These are phyloP conservation scores for Scheffersomyces spartinae DNA, from an alignment of 805 yeast species.

Conservation along the genomic window DNA sequence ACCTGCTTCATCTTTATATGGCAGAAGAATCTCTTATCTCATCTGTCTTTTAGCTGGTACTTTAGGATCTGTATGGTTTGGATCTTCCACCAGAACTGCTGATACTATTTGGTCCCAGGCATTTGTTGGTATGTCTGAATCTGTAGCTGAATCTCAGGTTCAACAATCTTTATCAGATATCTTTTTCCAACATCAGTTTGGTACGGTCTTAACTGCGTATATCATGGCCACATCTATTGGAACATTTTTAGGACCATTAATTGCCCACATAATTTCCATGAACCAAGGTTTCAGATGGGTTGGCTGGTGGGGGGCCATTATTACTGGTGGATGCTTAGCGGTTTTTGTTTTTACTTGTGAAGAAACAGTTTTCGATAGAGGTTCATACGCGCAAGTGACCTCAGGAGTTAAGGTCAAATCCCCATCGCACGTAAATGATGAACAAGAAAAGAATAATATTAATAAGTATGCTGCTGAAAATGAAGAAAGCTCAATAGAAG, in stretches of 20 bases:
- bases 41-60: slow-evolving; percentile 28
- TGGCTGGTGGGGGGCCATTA: slow-evolving; percentile 25
- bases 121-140: slow-evolving; percentile 72
- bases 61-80: slow-evolving; percentile 36
- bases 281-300: slow-evolving; percentile 22
- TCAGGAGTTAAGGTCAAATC: slow-evolving; percentile 6
- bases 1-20: slow-evolving; percentile 33
- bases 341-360: slow-evolving; percentile 23
- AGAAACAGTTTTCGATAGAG: slow-evolving; percentile 23
- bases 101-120: slow-evolving; percentile 41
- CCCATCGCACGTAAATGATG: slow-evolving; percentile 1
- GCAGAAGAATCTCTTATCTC: slow-evolving; percentile 31
- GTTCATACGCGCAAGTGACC: slow-evolving; percentile 6
- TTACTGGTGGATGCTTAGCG: slow-evolving; percentile 16
- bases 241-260: slow-evolving; percentile 37
- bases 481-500: slow-evolving; percentile 1
- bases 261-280: slow-evolving; percentile 29
- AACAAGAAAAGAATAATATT: slow-evolving; percentile 3
- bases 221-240: slow-evolving; percentile 38
- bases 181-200: slow-evolving; percentile 37
- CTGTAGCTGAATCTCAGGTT: slow-evolving; percentile 65
- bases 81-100: slow-evolving; percentile 17
- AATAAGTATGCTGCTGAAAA: slow-evolving; percentile 1
- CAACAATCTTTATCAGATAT: slow-evolving; percentile 62
- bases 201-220: slow-evolving; percentile 37